Evolutionary conservation across 306 rosid genomes (phyloP).

Genomic region (Erythrophleum fordii): DNA sequence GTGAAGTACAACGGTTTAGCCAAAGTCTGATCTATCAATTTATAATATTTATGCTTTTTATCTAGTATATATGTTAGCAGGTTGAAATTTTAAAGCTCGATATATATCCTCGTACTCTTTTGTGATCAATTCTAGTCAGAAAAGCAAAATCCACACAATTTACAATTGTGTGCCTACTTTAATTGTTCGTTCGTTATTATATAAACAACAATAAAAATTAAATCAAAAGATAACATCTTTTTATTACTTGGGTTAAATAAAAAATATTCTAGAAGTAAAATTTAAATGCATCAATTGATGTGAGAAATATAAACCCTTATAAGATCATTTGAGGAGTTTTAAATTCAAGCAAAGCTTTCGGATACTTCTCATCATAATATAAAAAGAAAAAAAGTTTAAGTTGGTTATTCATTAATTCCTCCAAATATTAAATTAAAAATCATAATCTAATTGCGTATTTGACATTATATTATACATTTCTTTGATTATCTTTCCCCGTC

Average conservation of each 20-base stretch:
- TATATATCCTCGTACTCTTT: too few species aligned
- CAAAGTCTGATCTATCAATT: too few species aligned
- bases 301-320: background rate
- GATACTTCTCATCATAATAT: background rate
- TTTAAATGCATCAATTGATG: too few species aligned
- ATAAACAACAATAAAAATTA: too few species aligned
- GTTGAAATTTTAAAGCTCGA: too few species aligned
- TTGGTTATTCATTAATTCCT: background rate
- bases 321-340: background rate
- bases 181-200: too few species aligned
- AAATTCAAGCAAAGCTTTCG: background rate
- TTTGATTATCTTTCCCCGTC: constrained; percentile 6
- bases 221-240: too few species aligned
- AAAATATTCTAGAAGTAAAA: too few species aligned
- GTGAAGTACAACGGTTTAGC: too few species aligned
- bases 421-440: background rate
- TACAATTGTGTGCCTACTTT: background rate
- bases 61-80: too few species aligned
- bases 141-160: background rate
- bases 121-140: background rate
- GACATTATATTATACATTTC: constrained; percentile 30
- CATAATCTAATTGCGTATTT: background rate
- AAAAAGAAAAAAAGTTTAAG: background rate
- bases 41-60: too few species aligned
- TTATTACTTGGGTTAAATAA: too few species aligned